Evolutionary conservation across 208 protist genomes (phyloP).

Genomic region (Naegleria lovaniensis): DNA sequence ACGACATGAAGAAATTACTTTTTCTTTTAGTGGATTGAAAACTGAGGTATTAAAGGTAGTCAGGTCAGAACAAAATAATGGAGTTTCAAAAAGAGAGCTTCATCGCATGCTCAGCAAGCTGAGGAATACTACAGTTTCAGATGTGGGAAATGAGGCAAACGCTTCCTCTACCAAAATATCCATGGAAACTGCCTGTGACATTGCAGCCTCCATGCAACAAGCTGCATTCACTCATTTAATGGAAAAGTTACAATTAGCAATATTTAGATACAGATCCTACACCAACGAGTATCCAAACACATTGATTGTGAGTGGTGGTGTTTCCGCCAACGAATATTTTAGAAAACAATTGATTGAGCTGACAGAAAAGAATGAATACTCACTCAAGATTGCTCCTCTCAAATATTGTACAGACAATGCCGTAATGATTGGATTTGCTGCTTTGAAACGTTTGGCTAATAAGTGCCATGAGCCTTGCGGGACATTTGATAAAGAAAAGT

Average conservation of each 20-base stretch:
- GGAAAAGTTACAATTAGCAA: neutral
- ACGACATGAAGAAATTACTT: neutral
- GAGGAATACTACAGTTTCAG: neutral
- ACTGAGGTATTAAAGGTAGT: neutral
- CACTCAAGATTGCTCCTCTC: neutral
- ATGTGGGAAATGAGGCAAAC: neutral
- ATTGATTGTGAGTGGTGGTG: constrained; percentile 31
- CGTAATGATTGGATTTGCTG: constrained; percentile 31
- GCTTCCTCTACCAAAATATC: neutral
- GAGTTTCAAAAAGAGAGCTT: neutral
- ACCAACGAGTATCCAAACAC: neutral
- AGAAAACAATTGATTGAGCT: neutral
- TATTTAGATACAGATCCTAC: neutral
- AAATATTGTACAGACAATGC: constrained; percentile 35
- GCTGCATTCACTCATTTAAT: constrained; percentile 22
- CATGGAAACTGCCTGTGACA: neutral
- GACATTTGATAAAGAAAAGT: neutral
- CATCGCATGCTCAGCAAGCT: neutral
- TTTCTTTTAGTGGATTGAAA: neutral
- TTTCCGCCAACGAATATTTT: constrained; percentile 23
- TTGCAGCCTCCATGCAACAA: constrained; percentile 24
- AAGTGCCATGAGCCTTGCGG: neutral
- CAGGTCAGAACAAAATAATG: neutral
- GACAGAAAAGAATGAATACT: neutral
- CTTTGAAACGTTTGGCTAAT: neutral